phyloP scores from a whole-genome alignment of 176 grass and related monocot genomes.

The Stipa capillata region DNA sequence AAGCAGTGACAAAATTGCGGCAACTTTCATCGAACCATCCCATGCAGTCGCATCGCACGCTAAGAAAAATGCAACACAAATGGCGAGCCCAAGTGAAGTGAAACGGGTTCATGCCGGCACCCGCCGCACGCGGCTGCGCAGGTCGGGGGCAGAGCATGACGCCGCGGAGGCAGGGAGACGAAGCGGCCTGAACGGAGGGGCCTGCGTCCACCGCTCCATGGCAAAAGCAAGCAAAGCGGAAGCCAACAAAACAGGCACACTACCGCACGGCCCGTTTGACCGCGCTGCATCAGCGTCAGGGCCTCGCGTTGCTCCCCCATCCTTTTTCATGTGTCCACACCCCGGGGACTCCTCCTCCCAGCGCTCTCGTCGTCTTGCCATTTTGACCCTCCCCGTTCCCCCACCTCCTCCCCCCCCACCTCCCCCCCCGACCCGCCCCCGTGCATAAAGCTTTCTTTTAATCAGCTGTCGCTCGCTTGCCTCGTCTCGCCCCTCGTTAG shows the following conservation, averaged over 20 bases:
- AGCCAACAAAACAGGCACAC: conserved; percentile 13
- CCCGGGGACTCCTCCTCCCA: not conserved
- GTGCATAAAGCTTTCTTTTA: conserved; percentile 42
- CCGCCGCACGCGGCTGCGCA: not conserved
- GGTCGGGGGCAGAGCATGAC: not conserved
- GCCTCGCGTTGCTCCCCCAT: not conserved
- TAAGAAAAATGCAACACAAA: too few relatives aligned
- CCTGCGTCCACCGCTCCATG: not conserved
- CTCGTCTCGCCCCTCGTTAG: not conserved
- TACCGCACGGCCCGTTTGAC: conserved; percentile 39
- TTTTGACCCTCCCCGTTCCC: conserved; percentile 18
- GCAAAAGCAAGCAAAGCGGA: not conserved
- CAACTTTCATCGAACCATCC: too few relatives aligned
- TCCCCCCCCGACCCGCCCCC: not conserved
- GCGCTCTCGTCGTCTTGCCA: conserved; percentile 18
- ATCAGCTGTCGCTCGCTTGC: not conserved
- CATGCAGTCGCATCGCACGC: too few relatives aligned
- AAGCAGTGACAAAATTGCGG: too few relatives aligned
- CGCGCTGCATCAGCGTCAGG: conserved; percentile 27
- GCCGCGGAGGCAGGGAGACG: not conserved
- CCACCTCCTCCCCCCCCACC: too few relatives aligned
- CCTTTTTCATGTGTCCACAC: conserved; percentile 32
- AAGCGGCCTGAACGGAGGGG: not conserved
- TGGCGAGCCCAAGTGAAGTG: too few relatives aligned
- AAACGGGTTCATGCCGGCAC: not conserved